Evolutionary conservation across 495 filamentous ascomycete genomes (phyloP), one percentile per base, ranked within the genome.

Genomic region (Hypoxylon rickii): DNA sequence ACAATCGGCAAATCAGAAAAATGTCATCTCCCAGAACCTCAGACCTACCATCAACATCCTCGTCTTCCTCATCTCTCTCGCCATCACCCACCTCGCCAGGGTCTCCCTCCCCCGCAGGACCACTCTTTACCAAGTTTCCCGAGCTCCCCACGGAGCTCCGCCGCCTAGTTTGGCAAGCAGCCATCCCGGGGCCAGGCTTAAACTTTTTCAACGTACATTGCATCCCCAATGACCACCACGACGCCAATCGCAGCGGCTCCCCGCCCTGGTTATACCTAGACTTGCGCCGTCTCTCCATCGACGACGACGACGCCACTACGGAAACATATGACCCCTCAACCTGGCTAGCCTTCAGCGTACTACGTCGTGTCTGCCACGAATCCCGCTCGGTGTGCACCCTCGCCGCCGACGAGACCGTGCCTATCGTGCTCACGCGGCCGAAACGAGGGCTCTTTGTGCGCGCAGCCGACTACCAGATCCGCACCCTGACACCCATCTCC

Each of bases 101-200:
- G 44, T 16, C 15, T 10, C 32, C n/a, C n/a, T n/a, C n/a, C n/a
- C 7, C 20, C 4, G 1, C 15, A 7, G 31, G 38, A 3, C 36
- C 21, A 16, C 5, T 51, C 12, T 64, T 66, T 50, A 22, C 45
- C 3, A 51, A 29, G 10, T 69, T 69, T 51, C 16, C 38, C 0
- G 11, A 52, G 4, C 69, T 74, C 13, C 72, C 72, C 0, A 51
- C 67, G 18, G 72, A 74, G 31, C 45, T 74, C 12, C 64, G 72
- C 2, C 64, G 63, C 18, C 55, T 67, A 10, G 70, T 74, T 20
- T 72, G 66, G 66, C 63, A 43, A 3, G 15, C 36, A 5, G 66
- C 63, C 8, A 29, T 64, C 0, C 63, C 63, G 1, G 32, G 26
- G 1, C 55, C 63, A 4, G 63, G 63, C 22, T 57, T 69, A 32